phyloP scores from a whole-genome alignment of 2,329 filamentous ascomycete genomes.

The Penicillium sp. region DNA sequence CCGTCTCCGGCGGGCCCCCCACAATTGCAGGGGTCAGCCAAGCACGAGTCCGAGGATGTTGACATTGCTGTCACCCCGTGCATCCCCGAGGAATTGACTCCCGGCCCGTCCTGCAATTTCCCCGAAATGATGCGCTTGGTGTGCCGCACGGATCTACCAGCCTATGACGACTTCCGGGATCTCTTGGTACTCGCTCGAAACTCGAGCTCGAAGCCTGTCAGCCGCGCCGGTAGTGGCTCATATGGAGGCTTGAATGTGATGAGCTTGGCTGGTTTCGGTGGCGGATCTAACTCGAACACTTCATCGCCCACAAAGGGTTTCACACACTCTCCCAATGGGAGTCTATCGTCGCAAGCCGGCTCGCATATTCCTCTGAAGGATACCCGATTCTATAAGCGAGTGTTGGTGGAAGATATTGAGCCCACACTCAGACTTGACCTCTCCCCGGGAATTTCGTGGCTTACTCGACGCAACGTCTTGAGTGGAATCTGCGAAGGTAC shows the following conservation, averaged over 20 bases:
- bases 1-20: constrained; percentile 70
- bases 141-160: constrained; percentile 73
- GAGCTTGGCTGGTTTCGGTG: constrained; percentile 49
- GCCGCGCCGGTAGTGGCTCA: constrained; percentile 69
- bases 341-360: constrained; percentile 41
- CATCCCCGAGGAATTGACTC: constrained; percentile 53
- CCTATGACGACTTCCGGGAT: constrained; percentile 81
- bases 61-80: constrained; percentile 52
- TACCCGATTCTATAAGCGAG: constrained; percentile 89
- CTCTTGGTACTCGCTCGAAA: constrained; percentile 66
- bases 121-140: constrained; percentile 80
- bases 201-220: constrained; percentile 55
- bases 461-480: constrained; percentile 81
- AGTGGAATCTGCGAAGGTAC: constrained; percentile 80
- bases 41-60: constrained; percentile 60
- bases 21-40: constrained; percentile 54
- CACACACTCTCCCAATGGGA: constrained; percentile 52
- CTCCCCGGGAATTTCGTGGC: constrained; percentile 89
- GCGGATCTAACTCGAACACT: constrained; percentile 56
- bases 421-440: constrained; percentile 86
- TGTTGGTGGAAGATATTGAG: constrained; percentile 85
- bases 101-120: constrained; percentile 69
- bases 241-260: constrained; percentile 63
- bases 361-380: constrained; percentile 69
- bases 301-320: constrained; percentile 60